Evolutionary conservation across 2,329 filamentous ascomycete species (phyloP).

Genomic region (Venturia pyrina): DNA sequence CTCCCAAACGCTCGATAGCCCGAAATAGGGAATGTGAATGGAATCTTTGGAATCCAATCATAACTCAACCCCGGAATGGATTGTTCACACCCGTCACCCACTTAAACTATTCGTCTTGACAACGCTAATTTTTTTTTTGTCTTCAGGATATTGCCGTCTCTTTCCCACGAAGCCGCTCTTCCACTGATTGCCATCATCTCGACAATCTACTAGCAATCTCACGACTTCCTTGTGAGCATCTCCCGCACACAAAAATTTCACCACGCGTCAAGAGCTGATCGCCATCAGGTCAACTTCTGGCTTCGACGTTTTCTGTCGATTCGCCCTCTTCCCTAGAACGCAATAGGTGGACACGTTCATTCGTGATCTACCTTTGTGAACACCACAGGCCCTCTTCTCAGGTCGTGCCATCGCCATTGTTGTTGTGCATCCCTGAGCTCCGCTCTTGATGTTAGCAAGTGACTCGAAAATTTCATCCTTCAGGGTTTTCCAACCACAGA

Average conservation of each 20-base stretch:
- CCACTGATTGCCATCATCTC: background rate
- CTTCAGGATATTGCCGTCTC: slow-evolving; percentile 1
- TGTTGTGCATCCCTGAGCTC: slow-evolving; percentile 27
- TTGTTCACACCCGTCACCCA: background rate
- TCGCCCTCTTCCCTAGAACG: background rate
- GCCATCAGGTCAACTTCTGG: background rate
- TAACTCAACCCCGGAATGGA: background rate
- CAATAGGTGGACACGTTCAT: slow-evolving; percentile 40
- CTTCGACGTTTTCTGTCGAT: background rate
- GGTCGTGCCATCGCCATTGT: slow-evolving; percentile 23
- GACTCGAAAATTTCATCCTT: slow-evolving; percentile 23
- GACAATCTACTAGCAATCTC: background rate
- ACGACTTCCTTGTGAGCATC: background rate
- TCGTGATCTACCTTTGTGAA: slow-evolving; percentile 38
- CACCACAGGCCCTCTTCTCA: slow-evolving; percentile 19
- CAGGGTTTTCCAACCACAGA: slow-evolving; percentile 22
- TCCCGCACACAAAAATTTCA: background rate
- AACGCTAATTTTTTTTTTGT: background rate
- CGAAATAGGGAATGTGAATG: background rate
- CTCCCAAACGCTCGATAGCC: background rate
- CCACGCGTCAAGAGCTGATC: background rate
- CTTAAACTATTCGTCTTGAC: background rate
- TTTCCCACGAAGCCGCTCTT: background rate
- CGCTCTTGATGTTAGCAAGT: slow-evolving; percentile 34
- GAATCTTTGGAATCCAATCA: background rate